Evolutionary conservation across 352 stramenopile genomes (phyloP).

Genomic region (Phytophthora litchii): DNA sequence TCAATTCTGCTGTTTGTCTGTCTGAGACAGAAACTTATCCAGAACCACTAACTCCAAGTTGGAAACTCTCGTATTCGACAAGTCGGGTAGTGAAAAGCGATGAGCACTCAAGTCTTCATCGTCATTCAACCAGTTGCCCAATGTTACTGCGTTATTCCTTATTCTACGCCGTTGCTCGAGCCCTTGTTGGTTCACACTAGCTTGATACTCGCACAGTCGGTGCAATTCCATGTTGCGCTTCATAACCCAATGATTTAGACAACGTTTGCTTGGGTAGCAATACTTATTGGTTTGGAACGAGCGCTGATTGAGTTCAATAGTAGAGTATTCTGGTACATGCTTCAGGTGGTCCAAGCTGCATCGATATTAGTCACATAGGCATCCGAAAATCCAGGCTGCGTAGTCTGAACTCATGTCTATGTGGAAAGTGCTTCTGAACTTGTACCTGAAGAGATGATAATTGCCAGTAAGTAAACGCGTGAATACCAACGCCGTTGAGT

Average conservation of each 20-base stretch:
- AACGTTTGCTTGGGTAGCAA: conserved; percentile 43
- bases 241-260: conserved; percentile 33
- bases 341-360: background rate
- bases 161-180: conserved; percentile 23
- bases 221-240: conserved; percentile 54
- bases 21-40: conserved; percentile 34
- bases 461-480: too few relatives aligned
- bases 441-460: too few relatives aligned
- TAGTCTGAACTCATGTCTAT: too few relatives aligned
- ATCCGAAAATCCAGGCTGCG: too few relatives aligned
- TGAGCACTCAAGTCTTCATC: conserved; percentile 27
- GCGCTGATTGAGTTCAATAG: conserved; percentile 14
- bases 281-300: conserved; percentile 2
- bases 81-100: conserved; percentile 23
- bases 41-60: conserved; percentile 28
- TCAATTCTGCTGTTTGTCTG: too few relatives aligned
- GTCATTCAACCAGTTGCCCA: background rate
- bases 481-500: too few relatives aligned
- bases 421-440: too few relatives aligned
- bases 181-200: conserved; percentile 31
- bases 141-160: conserved; percentile 23
- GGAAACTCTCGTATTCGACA: conserved; percentile 2
- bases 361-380: too few relatives aligned
- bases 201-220: conserved; percentile 33
- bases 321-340: conserved; percentile 7